Base-by-base conservation (phyloP, 2,329 filamentous ascomycete genomes). In the Penicillium sp. region DNA sequence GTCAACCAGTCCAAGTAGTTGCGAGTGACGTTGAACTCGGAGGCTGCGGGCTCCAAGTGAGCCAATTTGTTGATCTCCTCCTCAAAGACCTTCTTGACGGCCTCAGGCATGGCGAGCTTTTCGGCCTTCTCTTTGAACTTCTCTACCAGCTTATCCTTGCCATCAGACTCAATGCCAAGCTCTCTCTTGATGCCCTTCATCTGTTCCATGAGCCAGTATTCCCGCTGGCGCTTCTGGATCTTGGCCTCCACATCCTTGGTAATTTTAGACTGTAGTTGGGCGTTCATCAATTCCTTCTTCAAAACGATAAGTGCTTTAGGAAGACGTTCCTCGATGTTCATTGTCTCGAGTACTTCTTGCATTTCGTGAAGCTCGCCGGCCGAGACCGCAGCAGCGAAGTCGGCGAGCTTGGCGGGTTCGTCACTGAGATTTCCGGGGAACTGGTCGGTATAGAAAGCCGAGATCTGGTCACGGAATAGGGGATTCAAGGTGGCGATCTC, bases 1-100 rank as follows among this genome's bases (percentile, higher is more conserved):
- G 93, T 98, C 35, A 98, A 80, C 93, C 95, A 98, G 73, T 98
- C 95, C 32, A 98, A 78, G 70, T 98, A 98, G 72, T 98, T 98
- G 53, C 95, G 81, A 20, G 93, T 98, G 38, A 98, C 95, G 61
- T 98, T 98, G 71, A 97, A 98, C 69, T 98, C 93, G 1, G 92
- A 97, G 3, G 93, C 93, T 9, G 91, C 91, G 23, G 93, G 89
- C 69, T 98, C 95, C 5, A 98, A 79, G 66, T 96, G 91, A 7
- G 90, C 89, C 39, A 98, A 81, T 76, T 98, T 98, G 77, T 95
- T 96, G 62, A 98, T 81, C 71, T 98, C 93, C 67, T 98, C 93
- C 50, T 98, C 93, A 64, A 98, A 98, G 2, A 97, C 91, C 73
- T 96, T 97, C 68, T 89, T 89, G 39, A 98, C 93, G 1, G 87